A percentile compares a stretch with the other conserved stretches of the same genome.
phyloP scores from a whole-genome alignment of 106 monocot genomes.

The Triglochin maritima region DNA sequence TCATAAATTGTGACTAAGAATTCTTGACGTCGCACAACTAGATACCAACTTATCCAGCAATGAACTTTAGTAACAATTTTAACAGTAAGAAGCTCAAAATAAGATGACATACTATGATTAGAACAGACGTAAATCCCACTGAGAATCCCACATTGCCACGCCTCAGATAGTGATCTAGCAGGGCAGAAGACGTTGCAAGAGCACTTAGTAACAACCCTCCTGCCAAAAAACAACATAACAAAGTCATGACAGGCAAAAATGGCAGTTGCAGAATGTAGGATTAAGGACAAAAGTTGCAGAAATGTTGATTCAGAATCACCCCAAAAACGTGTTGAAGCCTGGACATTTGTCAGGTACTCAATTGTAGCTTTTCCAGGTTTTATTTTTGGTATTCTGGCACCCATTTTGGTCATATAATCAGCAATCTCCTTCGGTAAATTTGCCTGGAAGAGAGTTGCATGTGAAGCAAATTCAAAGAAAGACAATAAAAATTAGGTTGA shows the following conservation, averaged over 20 bases:
- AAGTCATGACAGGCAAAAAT: not conserved
- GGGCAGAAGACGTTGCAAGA: slow-evolving; percentile 76
- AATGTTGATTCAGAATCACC: slow-evolving; percentile 27
- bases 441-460: slow-evolving; percentile 39
- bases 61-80: not conserved
- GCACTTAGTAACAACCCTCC: slow-evolving; percentile 67
- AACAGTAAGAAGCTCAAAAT: not conserved
- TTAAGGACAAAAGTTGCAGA: not conserved
- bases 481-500: not conserved
- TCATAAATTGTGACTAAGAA: not conserved
- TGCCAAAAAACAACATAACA: slow-evolving; percentile 9
- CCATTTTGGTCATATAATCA: slow-evolving; percentile 97
- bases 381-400: slow-evolving; percentile 85
- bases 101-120: slow-evolving; percentile 77
- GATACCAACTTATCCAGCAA: not conserved
- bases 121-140: slow-evolving; percentile 85
- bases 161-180: slow-evolving; percentile 80
- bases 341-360: slow-evolving; percentile 84
- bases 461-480: not conserved
- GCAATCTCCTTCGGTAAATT: slow-evolving; percentile 96
- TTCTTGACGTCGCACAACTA: not conserved
- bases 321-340: slow-evolving; percentile 98
- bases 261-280: not conserved
- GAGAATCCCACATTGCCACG: slow-evolving; percentile 69
- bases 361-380: slow-evolving; percentile 91